A percentile compares a stretch with the other conserved stretches of the same genome.
phyloP scores from a whole-genome alignment of 2,329 filamentous ascomycete species.

The Aspergillus glaucus region DNA sequence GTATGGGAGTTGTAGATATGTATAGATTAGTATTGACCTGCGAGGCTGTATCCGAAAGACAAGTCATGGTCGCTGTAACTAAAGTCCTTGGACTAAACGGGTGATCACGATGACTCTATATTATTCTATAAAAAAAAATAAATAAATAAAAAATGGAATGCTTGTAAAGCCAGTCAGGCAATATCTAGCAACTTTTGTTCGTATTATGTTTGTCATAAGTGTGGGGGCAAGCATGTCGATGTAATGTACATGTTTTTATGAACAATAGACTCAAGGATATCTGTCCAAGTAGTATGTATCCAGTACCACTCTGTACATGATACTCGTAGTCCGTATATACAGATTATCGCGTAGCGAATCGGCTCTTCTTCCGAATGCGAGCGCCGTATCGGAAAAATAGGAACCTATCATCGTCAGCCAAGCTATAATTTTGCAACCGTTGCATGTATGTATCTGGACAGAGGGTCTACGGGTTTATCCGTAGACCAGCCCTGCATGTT shows the following conservation, averaged over 20 bases:
- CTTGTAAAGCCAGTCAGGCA: too few species aligned
- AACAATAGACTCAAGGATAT: too few species aligned
- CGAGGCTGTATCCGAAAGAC: background rate
- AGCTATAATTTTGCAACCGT: background rate
- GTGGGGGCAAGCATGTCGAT: background rate
- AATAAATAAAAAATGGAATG: too few species aligned
- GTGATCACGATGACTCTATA: too few species aligned
- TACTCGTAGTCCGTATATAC: background rate
- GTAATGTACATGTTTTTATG: background rate
- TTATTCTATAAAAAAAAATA: too few species aligned
- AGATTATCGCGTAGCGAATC: conserved; percentile 26
- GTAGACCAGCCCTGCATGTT: background rate
- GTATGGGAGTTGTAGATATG: background rate
- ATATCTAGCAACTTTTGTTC: too few species aligned
- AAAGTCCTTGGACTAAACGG: background rate
- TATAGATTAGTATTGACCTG: background rate
- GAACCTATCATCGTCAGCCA: conserved; percentile 24
- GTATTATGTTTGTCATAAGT: too few species aligned
- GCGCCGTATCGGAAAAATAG: conserved; percentile 40
- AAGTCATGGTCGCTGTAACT: background rate
- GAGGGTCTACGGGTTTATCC: too few species aligned
- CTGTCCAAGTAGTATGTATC: background rate
- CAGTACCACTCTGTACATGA: background rate
- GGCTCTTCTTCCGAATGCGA: conserved; percentile 36
- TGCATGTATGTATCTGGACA: conserved; percentile 1